A percentile compares a stretch with the other conserved stretches of the same genome.
Conservation (phyloP, 1,139 yeast species). For the Geotrichum histeridarum region DNA sequence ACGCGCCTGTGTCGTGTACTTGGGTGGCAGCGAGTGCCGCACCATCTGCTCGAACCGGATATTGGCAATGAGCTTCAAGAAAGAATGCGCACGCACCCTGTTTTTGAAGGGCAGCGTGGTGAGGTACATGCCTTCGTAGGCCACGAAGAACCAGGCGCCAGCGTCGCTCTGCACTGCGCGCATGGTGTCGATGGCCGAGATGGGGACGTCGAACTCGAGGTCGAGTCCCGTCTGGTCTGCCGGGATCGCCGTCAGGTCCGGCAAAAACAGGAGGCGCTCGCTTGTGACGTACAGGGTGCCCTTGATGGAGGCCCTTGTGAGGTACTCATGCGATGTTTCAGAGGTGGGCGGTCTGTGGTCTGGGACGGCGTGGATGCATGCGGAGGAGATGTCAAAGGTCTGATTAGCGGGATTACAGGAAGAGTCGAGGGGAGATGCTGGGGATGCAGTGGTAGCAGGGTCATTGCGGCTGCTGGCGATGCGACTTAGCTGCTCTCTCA, state of each 20-base stretch:
- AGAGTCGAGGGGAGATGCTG: not conserved
- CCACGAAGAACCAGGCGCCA: conserved; percentile 26
- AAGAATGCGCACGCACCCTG: conserved; percentile 28
- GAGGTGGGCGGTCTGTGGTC: not conserved
- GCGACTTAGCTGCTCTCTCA: conserved; percentile 8
- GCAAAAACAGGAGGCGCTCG: conserved; percentile 32
- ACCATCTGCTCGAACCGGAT: conserved; percentile 35
- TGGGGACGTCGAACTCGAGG: conserved; percentile 29
- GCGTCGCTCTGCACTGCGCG: conserved; percentile 28
- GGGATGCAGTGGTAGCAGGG: not conserved
- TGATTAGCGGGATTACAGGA: too few species aligned
- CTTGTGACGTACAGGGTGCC: conserved; percentile 33
- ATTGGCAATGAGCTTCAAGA: conserved; percentile 31
- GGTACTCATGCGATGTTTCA: conserved; percentile 24
- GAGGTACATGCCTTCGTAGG: conserved; percentile 26
- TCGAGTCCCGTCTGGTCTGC: not conserved
- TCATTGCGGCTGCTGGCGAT: conserved; percentile 1
- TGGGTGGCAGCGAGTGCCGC: conserved; percentile 32
- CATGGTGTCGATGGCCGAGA: conserved; percentile 30
- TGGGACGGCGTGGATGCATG: too few species aligned
- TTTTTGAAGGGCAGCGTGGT: conserved; percentile 32
- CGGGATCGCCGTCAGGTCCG: conserved; percentile 18
- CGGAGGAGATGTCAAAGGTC: too few species aligned
- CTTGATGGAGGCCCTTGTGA: conserved; percentile 26
- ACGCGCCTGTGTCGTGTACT: conserved; percentile 20